Evolutionary conservation across 2,329 filamentous ascomycete genomes (phyloP).

Genomic region (Magnaporthales sp.): DNA sequence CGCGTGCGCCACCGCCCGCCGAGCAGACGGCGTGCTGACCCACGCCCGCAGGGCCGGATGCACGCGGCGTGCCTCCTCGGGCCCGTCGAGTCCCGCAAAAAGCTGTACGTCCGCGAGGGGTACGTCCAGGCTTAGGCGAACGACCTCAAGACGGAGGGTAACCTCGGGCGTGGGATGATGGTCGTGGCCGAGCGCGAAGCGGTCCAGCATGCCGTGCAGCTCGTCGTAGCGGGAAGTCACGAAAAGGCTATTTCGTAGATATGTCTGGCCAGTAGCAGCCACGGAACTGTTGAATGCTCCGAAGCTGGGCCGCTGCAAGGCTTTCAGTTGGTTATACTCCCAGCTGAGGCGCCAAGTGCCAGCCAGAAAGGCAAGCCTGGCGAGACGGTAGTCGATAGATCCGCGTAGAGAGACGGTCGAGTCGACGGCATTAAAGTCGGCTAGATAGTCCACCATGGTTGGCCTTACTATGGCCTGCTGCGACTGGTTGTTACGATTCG

Average conservation of each 20-base stretch:
- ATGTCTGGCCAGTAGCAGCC: conserved; percentile 5
- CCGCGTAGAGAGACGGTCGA: neutral
- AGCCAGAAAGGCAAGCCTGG: conserved; percentile 12
- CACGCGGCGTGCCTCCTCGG: conserved; percentile 25
- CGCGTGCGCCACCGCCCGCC: neutral
- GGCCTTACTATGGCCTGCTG: neutral
- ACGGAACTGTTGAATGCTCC: neutral
- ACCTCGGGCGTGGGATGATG: conserved; percentile 14
- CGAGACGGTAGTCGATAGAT: neutral
- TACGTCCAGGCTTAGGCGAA: conserved; percentile 26
- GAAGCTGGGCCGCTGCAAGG: conserved; percentile 13
- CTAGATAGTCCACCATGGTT: conserved; percentile 12
- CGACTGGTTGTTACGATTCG: neutral
- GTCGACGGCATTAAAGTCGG: neutral
- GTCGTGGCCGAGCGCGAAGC: conserved; percentile 8
- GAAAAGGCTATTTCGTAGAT: conserved; percentile 19
- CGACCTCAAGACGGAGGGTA: conserved; percentile 22
- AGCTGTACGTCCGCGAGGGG: conserved; percentile 32
- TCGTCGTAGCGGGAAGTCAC: conserved; percentile 19
- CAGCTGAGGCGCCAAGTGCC: conserved; percentile 19
- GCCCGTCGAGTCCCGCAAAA: conserved; percentile 31
- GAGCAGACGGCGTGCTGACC: conserved; percentile 11
- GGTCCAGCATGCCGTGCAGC: conserved; percentile 16
- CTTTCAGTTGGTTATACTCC: conserved; percentile 20
- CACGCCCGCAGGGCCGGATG: conserved; percentile 25